Conservation (phyloP, 306 rosid species). For the barrel medic (Medicago truncatula) region MtrunA17r5.0-ANR NC_053045.1:59579001-59579500, state of each 20-base stretch:
- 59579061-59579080: not conserved
- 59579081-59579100: not conserved
- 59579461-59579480: too few relatives aligned
- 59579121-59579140: not conserved
- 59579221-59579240: slow-evolving; percentile 15
- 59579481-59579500: too few relatives aligned
- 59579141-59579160: too few relatives aligned
- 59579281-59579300: slow-evolving; percentile 27
- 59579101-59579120: not conserved
- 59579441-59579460: slow-evolving; percentile 16
- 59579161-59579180: not conserved
- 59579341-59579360: not conserved
- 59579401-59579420: not conserved
- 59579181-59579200: slow-evolving; percentile 17
- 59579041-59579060: slow-evolving; percentile 33
- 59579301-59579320: slow-evolving; percentile 1
- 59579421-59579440: slow-evolving; percentile 15
- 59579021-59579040: not conserved
- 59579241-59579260: slow-evolving; percentile 11
- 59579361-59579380: too few relatives aligned
- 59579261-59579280: slow-evolving; percentile 18
- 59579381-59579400: not conserved
- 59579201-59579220: slow-evolving; percentile 29
- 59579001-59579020: slow-evolving; percentile 32
- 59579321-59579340: not conserved